These are phyloP conservation scores for Fusarium oligoseptatum DNA, from an alignment of 2,329 filamentous ascomycete genomes.

Conservation along the genomic window DNA sequence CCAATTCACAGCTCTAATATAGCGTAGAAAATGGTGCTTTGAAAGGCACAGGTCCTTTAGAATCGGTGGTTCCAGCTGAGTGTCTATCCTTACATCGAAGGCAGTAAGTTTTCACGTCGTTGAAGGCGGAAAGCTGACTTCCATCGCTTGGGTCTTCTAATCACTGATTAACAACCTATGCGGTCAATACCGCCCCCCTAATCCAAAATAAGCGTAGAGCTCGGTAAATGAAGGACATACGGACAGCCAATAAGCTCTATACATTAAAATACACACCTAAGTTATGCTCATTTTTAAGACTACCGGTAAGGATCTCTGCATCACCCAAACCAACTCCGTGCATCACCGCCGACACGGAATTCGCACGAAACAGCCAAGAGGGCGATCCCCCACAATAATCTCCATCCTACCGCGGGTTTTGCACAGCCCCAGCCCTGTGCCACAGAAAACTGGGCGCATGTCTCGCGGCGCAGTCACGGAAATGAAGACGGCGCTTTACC, in stretches of 20 bases:
- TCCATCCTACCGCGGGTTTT: background rate
- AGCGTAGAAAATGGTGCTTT: rapidly evolving
- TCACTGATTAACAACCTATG: no score
- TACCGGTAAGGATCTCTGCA: background rate
- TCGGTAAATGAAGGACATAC: background rate
- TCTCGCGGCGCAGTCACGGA: background rate
- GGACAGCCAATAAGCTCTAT: no score
- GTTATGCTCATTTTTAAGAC: background rate
- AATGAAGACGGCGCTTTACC: background rate
- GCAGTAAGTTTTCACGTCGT: background rate
- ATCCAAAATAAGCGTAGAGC: background rate
- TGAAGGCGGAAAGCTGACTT: background rate
- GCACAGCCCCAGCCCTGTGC: constrained; percentile 1
- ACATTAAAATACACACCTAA: background rate
- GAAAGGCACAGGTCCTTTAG: background rate
- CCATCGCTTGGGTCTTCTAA: no score
- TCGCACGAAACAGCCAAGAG: background rate
- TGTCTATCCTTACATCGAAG: rapidly evolving
- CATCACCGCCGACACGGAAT: background rate
- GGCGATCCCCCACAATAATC: background rate
- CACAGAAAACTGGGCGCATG: background rate
- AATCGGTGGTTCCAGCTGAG: background rate
- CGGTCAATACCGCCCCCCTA: background rate
- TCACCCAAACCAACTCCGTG: background rate
- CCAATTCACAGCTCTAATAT: background rate